A percentile compares a stretch with the other conserved stretches of the same genome.
Evolutionary conservation across 2,329 filamentous ascomycete species (phyloP).

Genomic region (Aspergillus viridinutans): DNA sequence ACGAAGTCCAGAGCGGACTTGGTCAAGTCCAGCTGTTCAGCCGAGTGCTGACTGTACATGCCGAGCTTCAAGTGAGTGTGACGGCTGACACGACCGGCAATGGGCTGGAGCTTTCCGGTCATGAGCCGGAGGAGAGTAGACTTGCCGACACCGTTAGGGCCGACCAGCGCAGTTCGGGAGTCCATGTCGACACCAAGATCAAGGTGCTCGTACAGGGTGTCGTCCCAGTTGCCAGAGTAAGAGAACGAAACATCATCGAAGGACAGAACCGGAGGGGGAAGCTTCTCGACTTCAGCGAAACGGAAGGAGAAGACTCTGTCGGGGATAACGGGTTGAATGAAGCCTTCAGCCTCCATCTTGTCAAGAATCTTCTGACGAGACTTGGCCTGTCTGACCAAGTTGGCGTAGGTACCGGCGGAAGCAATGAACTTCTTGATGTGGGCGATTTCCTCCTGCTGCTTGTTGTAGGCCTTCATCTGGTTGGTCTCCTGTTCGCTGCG

Average conservation of each 20-base stretch:
- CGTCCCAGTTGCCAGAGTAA: conserved; percentile 82
- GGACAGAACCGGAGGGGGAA: conserved; percentile 93
- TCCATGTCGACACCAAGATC: conserved; percentile 99
- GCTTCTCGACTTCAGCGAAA: conserved; percentile 97
- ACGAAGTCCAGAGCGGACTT: conserved; percentile 98
- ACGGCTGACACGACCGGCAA: conserved; percentile 72
- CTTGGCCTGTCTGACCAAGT: conserved; percentile 97
- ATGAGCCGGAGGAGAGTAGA: conserved; percentile 93
- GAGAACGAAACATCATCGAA: conserved; percentile 98
- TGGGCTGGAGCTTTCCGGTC: conserved; percentile 90
- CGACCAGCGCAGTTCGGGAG: conserved; percentile 92
- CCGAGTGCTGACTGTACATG: conserved; percentile 96
- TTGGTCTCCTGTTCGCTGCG: conserved; percentile 91
- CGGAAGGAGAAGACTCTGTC: conserved; percentile 96
- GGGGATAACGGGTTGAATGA: conserved; percentile 82
- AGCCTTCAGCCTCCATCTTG: conserved; percentile 99
- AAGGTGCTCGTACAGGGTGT: conserved; percentile 93
- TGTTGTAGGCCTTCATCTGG: conserved; percentile 98
- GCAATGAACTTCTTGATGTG: conserved; percentile 99
- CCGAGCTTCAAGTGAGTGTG: conserved; percentile 99
- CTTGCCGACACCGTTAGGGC: conserved; percentile 98
- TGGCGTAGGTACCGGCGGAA: conserved; percentile 98
- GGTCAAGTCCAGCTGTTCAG: conserved; percentile 95
- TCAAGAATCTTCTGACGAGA: conserved; percentile 99
- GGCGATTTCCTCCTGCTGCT: conserved; percentile 97